Evolutionary conservation across 192 early-diverging fungal genomes (phyloP), one percentile per base, ranked within the genome.

Genomic region (Coemansia umbellata): DNA sequence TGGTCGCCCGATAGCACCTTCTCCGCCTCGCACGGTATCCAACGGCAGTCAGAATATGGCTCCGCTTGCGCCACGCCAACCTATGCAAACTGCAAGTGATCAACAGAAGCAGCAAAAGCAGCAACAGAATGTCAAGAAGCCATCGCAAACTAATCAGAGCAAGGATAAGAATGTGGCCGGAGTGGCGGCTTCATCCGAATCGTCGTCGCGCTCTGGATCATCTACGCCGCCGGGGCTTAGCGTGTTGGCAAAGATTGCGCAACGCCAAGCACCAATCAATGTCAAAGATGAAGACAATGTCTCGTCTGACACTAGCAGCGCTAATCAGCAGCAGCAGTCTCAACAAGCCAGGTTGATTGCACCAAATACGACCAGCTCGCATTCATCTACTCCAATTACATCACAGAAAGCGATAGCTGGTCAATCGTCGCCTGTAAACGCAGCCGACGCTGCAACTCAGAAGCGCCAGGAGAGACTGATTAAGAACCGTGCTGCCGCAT

Each of bases 401-500:
- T 8, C 28, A 15, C 8, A 17, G 39, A 17, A 44, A 9, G 24
- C 10, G 0, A 26, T 27, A 11, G 43, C 2, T 14, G 7, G 11
- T 10, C 14, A 32, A 19, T 6, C 24, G 13, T 36, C 36, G 14
- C 8, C 31, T 11, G 8, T 52, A 19, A 47, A 24, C 21, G 15
- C 50, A n/a, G 57, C 41, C 15, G 65, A 66, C 4, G 21, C 78
- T 0, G 63, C 67, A 1, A 72, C 74, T 23, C 68, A 81, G 27
- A 96, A 94, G 66, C 80, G 87, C 21, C 87, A 91, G 57, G 88
- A 91, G 53, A 78, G 94, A 27, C 63, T 96, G 53, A 91, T 96
- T 47, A 94, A 93, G 78, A 96, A 96, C 69, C 84, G 94, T 10
- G 91, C 89, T 3, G 89, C 91, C 0, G 94, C 94, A 9, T 70